Evolutionary conservation across 106 monocot genomes (phyloP), one percentile per base, ranked within the genome.

Genomic region (Posidonia australis): DNA sequence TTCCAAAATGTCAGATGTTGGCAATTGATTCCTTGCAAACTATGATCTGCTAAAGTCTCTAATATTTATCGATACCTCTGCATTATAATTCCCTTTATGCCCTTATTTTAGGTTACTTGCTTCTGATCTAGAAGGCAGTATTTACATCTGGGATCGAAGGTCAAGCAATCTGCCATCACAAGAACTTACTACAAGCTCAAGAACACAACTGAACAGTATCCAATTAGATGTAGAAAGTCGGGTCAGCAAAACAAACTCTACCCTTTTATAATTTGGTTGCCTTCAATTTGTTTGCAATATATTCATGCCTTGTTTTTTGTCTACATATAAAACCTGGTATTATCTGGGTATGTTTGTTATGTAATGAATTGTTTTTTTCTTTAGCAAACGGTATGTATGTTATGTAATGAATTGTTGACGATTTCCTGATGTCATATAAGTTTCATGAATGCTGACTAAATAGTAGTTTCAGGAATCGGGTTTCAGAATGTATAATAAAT

Each of bases 81-180:
- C 14, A 27, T 29, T 13, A 22, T 52, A 16, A 51, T 44, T 65
- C 28, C 5, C 13, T 47, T 63, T 46, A 42, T 47, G 0, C 18
- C 57, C 45, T 52, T 44, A 60, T 56, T 64, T 66, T 70, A 94
- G 89, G 82, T 70, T 94, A 62, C 67, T 94, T 72, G 89, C 86
- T 62, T 86, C 86, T 78, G 86, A 81, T 64, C 58, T 86, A 13
- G 83, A 84, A 76, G 89, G 94, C 53, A 67, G 51, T 67, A 44
- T 94, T 55, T 78, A 79, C 68, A 68, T 86, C 47, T 94, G 94
- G 94, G 94, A 94, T 65, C 76, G 86, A 46, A 77, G 94, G 13
- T 26, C 46, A 24, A 78, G 86, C 66, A 71, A 68, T 43, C 45
- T 60, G 78, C 80, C 86, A 51, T 86, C 63, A 68, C 51, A 84